These are phyloP conservation scores for Odonthalia washingtoniensis DNA, from an alignment of 31 red algal species.

Conservation along the genomic window DNA sequence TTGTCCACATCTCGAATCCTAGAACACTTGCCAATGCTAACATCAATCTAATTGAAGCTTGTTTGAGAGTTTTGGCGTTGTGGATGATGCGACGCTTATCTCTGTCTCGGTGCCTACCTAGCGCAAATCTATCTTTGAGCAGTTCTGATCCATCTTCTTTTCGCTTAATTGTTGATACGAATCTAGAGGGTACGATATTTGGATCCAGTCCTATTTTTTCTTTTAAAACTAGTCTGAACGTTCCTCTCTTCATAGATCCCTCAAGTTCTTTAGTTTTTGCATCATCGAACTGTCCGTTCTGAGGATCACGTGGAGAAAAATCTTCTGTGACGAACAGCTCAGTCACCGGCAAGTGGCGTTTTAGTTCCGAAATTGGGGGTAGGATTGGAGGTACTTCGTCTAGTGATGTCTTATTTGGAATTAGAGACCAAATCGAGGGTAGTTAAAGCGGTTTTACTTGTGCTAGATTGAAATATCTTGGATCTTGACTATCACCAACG, in stretches of 20 bases:
- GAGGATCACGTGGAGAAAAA: not conserved
- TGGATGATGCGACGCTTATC: slow-evolving; percentile 39
- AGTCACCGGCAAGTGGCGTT: not conserved
- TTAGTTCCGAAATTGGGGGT: too few species aligned
- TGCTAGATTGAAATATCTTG: slow-evolving; percentile 12
- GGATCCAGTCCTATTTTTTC: not conserved
- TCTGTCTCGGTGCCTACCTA: slow-evolving; percentile 18
- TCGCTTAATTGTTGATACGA: slow-evolving; percentile 39
- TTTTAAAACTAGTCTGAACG: slow-evolving; percentile 9
- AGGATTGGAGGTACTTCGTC: too few species aligned
- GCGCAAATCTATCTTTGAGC: slow-evolving; percentile 56
- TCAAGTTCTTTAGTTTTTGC: slow-evolving; percentile 48
- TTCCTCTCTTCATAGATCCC: slow-evolving; percentile 11
- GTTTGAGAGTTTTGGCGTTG: slow-evolving; percentile 36
- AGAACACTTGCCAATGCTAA: slow-evolving; percentile 22
- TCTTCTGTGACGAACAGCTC: slow-evolving; percentile 26
- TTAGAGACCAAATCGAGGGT: too few species aligned
- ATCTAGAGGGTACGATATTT: slow-evolving; percentile 38
- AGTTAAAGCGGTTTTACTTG: slow-evolving; percentile 7
- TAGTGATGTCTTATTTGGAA: too few species aligned
- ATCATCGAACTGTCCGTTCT: not conserved
- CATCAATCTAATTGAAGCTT: slow-evolving; percentile 38
- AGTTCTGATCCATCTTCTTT: slow-evolving; percentile 23
- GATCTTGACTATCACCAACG: not conserved
- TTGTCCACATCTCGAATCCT: slow-evolving; percentile 39